Evolutionary conservation across 345 rosid species (phyloP), one percentile per base, ranked within the genome.

Genomic region (Acer negundo): DNA sequence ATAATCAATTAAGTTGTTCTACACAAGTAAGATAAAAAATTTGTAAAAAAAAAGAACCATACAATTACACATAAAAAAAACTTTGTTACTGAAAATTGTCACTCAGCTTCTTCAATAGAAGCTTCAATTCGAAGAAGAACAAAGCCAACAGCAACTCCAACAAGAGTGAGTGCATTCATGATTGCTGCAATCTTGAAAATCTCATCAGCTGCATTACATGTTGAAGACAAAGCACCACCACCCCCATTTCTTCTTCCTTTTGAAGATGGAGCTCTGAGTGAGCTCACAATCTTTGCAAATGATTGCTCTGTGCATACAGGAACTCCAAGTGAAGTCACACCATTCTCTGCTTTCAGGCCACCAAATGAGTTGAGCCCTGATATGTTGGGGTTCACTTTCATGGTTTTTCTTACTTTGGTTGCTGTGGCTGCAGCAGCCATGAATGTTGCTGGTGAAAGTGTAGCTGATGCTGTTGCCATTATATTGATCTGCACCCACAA

Each of bases 101-200:
- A 78, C 67, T 81, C 88, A 20, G 86, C 38, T 20, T 87, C 90
- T 75, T 87, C 90, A 23, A 85, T 0, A 19, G 77, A 59, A 7
- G 90, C 86, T 80, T 87, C 90, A 26, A 85, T 70, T 53, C 85
- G 85, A 42, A 87, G 86, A 63, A 87, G 90, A 69, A 76, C 84
- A 68, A 87, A 87, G 0, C 90, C 88, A 7, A 87, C 86, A 1
- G 88, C 90, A 59, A 87, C 90, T n/a, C 90, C 90, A 75, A 87
- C 31, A 24, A 87, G 83, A 72, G 77, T 80, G 56, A 87, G 90
- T 31, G 80, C 90, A 20, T 87, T 87, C 85, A 87, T 85, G 78
- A 85, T 80, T 35, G 84, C 90, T 17, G 90, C 90, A 78, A 85
- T 87, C 85, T 61, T 81, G 67, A 85, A 87, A 55, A 87, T 87